These are phyloP conservation scores for Eimeria sp. DNA, from an alignment of 169 alveolate genomes.

Conservation along the genomic window DNA sequence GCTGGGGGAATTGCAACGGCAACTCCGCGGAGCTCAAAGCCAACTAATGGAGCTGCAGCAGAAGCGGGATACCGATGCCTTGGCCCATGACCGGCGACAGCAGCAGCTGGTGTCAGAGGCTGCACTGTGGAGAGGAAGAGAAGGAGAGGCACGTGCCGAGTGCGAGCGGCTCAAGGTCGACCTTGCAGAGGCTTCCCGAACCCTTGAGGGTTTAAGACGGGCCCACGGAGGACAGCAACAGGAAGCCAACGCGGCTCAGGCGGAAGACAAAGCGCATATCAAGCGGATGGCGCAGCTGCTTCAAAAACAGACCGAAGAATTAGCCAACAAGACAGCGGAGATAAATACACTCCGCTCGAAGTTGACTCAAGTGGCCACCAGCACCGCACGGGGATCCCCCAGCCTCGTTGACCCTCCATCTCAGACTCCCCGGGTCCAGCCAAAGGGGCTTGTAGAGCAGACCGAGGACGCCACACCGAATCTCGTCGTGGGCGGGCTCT, in stretches of 20 bases:
- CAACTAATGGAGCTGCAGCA: conserved; percentile 25
- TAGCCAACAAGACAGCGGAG: not conserved
- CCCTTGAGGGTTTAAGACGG: not conserved
- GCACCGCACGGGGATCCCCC: not conserved
- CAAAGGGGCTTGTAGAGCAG: not conserved
- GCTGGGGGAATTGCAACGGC: not conserved
- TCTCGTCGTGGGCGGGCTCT: not conserved
- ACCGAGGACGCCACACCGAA: not conserved
- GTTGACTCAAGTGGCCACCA: conserved; percentile 4
- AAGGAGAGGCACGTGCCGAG: conserved; percentile 9
- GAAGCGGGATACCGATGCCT: conserved; percentile 11
- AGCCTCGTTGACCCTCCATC: not conserved
- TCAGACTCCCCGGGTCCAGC: not conserved
- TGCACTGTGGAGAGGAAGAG: not conserved
- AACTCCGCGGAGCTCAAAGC: not conserved
- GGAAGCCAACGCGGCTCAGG: conserved; percentile 4
- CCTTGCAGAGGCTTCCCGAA: not conserved
- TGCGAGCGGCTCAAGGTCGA: not conserved
- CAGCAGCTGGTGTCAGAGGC: conserved; percentile 22
- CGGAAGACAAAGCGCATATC: conserved; percentile 1
- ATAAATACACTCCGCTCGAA: conserved; percentile 1
- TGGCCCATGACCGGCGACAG: not conserved
- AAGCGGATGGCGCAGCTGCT: conserved; percentile 20
- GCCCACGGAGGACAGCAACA: conserved; percentile 9
- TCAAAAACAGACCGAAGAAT: conserved; percentile 4